Base-by-base conservation (phyloP, 148 eudicot species). In the Rhododendron griersonianum region DNA sequence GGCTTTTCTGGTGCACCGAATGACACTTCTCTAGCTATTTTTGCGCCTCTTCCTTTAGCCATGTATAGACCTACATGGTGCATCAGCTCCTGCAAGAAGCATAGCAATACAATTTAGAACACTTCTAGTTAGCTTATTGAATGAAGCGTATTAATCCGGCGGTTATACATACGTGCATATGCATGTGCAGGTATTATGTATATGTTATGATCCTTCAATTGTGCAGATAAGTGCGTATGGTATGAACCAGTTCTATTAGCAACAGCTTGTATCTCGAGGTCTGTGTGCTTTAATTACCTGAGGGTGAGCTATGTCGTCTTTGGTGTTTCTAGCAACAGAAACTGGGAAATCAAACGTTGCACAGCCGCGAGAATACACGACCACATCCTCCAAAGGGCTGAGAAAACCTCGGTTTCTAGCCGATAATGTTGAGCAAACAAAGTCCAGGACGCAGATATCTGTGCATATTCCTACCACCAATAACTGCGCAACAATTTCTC, bases 31-130 rank as follows among this genome's bases (percentile, higher is more conserved):
- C 81, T 83, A 9, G 89, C 94, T 78, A 93, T 88, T 90, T 90
- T 93, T 2, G 94, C 95, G 33, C 95, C 94, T 86, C 95, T 87
- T 71, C 83, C 91, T 87, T 91, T 91, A 47, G 95, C 94, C 94
- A 93, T 93, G 90, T 89, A 93, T 18, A 93, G 92, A 67, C 95
- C 95, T 50, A 93, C 86, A 87, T 93, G 95, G 48, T 93, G 95
- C 95, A 93, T 93, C 85, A 93, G 84, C 84, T 90, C 95, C 95
- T 93, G 90, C 89, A 75, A 35, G 82, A 50, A 78, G 21, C 67
- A 41, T 21, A 23, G 44, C 2, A 19, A 28, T 59, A 63, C 19
- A 35, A 9, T 30, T 3, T 45, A 85, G 28, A 41, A 21, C 65
- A 6, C 48, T 53, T 16, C 0, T 30, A 44, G 53, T 53, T 44